phyloP scores from a whole-genome alignment of 192 early-diverging fungal genomes.

The Backusella psychrophila region DNA sequence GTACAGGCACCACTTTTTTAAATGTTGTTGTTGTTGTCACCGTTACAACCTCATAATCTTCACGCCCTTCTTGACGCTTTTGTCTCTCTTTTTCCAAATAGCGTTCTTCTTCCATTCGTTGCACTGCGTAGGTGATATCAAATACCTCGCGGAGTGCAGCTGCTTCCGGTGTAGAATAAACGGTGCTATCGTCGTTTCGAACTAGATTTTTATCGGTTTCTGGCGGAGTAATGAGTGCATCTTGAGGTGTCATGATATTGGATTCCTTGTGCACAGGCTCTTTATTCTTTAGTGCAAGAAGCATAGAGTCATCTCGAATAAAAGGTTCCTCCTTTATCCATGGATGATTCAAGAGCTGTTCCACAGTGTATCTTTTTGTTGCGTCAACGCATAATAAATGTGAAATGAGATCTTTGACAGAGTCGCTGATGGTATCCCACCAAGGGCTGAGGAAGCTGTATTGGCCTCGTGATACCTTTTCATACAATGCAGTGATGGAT shows the following conservation, averaged over 20 bases:
- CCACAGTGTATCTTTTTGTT: conserved; percentile 69
- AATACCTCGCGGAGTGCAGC: conserved; percentile 64
- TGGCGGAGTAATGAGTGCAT: not conserved
- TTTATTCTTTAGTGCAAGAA: not conserved
- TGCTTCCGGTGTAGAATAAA: conserved; percentile 44
- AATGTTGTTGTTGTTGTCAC: not conserved
- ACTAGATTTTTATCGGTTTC: not conserved
- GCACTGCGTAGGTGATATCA: conserved; percentile 73
- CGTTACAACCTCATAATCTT: not conserved
- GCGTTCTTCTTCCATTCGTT: conserved; percentile 68
- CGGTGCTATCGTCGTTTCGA: not conserved
- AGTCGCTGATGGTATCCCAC: conserved; percentile 86
- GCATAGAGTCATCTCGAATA: conserved; percentile 1
- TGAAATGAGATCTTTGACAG: conserved; percentile 72
- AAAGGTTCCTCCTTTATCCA: conserved; percentile 53
- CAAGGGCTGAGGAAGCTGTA: conserved; percentile 85
- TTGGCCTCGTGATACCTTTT: conserved; percentile 83
- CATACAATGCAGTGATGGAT: conserved; percentile 70
- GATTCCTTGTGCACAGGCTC: not conserved
- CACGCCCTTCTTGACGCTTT: not conserved
- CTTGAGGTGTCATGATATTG: not conserved
- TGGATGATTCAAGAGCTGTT: conserved; percentile 79
- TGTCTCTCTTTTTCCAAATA: not conserved
- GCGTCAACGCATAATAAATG: conserved; percentile 72
- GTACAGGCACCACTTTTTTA: not conserved